These are phyloP conservation scores for Spathaspora sp. DNA, from an alignment of 805 yeast genomes.

Conservation along the genomic window DNA sequence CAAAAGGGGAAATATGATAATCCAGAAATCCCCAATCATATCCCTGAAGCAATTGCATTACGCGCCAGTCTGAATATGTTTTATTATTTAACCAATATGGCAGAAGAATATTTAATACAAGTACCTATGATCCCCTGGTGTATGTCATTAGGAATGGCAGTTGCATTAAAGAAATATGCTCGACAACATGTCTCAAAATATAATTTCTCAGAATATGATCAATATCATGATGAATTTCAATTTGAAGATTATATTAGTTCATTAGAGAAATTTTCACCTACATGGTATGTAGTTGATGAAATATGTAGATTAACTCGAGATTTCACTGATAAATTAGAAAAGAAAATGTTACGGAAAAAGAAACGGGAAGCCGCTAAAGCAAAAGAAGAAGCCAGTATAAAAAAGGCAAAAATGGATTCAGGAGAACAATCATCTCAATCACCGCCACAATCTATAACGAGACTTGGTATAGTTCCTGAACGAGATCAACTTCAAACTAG, in stretches of 20 bases:
- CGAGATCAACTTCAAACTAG: neutral
- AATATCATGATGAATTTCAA: slow-evolving; percentile 8
- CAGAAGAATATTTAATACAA: slow-evolving; percentile 16
- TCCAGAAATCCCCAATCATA: slow-evolving; percentile 14
- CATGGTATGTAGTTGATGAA: slow-evolving; percentile 29
- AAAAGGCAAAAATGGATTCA: neutral
- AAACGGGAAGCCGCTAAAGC: neutral
- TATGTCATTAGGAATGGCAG: slow-evolving; percentile 24
- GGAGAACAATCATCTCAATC: neutral
- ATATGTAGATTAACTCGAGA: slow-evolving; percentile 18
- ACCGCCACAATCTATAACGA: too few relatives aligned
- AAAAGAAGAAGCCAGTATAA: neutral
- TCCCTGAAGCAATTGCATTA: slow-evolving; percentile 20
- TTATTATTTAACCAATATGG: slow-evolving; percentile 18
- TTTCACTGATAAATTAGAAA: slow-evolving; percentile 15
- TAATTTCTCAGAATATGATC: slow-evolving; percentile 4
- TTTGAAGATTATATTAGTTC: slow-evolving; percentile 17
- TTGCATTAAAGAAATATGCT: slow-evolving; percentile 17
- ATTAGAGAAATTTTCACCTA: slow-evolving; percentile 16
- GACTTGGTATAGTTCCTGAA: neutral
- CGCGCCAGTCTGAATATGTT: slow-evolving; percentile 24
- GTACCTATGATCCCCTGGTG: slow-evolving; percentile 26
- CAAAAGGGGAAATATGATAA: slow-evolving; percentile 26
- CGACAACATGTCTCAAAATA: slow-evolving; percentile 3
- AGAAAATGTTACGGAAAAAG: slow-evolving; percentile 3